Evolutionary conservation across 163 green algal genomes (phyloP).

Genomic region (Scenedesmus sp.): DNA sequence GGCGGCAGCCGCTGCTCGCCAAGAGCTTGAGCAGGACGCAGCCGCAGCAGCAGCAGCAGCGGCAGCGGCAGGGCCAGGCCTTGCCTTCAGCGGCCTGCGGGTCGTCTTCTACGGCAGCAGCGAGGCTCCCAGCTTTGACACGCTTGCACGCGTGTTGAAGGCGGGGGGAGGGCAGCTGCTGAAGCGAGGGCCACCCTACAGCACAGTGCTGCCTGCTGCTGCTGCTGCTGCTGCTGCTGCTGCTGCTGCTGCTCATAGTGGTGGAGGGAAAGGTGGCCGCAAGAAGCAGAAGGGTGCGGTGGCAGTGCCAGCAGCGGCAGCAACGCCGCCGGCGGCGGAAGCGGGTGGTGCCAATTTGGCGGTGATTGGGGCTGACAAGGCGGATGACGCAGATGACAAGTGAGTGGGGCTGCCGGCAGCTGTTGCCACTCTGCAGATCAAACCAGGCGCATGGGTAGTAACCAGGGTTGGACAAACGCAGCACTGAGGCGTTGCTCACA

Average conservation of each 20-base stretch:
- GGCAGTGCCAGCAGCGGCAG: not conserved
- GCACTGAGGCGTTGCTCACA: too few relatives aligned
- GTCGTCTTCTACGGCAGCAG: conserved; percentile 52
- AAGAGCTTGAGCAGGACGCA: not conserved
- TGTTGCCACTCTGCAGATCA: not conserved
- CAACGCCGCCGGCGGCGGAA: too few relatives aligned
- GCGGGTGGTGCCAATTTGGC: conserved; percentile 32
- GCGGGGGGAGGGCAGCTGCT: conserved; percentile 56
- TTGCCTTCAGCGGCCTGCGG: conserved; percentile 47
- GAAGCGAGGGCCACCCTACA: conserved; percentile 11
- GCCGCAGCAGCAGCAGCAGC: conserved; percentile 13
- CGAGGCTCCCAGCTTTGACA: conserved; percentile 40
- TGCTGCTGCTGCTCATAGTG: not conserved
- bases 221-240: not conserved
- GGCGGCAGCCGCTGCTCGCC: not conserved
- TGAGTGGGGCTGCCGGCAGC: not conserved
- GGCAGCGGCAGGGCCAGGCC: too few relatives aligned
- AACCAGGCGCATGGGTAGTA: too few relatives aligned
- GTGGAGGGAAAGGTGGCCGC: not conserved
- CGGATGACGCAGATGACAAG: conserved; percentile 37
- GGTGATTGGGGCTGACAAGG: conserved; percentile 7
- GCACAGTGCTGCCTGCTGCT: not conserved
- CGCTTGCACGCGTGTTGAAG: conserved; percentile 51
- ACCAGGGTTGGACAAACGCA: not conserved
- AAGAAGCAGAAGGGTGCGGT: not conserved